Evolutionary conservation across 352 stramenopile species (phyloP), one percentile per base, ranked within the genome.

Genomic region (Globisporangium irregulare): DNA sequence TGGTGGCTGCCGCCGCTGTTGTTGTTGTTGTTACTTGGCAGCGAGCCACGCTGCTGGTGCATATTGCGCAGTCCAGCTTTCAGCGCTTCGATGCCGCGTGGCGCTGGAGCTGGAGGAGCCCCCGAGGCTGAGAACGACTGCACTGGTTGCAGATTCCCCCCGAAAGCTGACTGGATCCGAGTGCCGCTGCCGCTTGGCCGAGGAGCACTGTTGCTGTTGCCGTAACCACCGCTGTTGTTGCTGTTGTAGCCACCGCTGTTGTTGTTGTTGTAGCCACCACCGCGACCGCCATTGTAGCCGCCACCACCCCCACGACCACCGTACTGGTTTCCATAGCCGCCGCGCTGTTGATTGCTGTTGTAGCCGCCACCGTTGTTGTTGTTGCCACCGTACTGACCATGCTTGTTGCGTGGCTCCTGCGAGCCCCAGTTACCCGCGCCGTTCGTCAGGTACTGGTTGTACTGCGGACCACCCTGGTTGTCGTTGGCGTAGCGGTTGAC

Each of bases 21-120:
- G 59, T 66, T 66, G 50, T 66, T 72, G 53, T 18, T 41, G 54
- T 41, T 60, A 20, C 20, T 41, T 25, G 55, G 24, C 22, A 66
- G 41, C 25, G 66, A 70, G 14, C 78, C 77, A 41, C 87, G 85
- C 58, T 92, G 81, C 70, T 92, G 83, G 58, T 95, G 87, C 85
- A 95, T 95, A 77, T 83, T 95, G 62, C 87, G 87, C 32, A 95
- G 80, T 57, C 87, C 87, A 27, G 85, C 84, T 68, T 93, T 93
- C 29, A 95, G 68, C 25, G 87, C 87, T 24, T 95, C 87, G 6
- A 95, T 71, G 27, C 84, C 77, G 43, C 75, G 82, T 14, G 80
- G 75, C 3, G 73, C 77, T 15, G 69, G 77, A 10, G 68, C 66
- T 12, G 76, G 66, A 14, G 81, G 75, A 18, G 79, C 76, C 18